Percentiles rank a stretch among this genome's conserved stretches.
These are phyloP conservation scores for Linderina pennispora DNA, from an alignment of 192 early-diverging fungal species.

Conservation along the genomic window DNA sequence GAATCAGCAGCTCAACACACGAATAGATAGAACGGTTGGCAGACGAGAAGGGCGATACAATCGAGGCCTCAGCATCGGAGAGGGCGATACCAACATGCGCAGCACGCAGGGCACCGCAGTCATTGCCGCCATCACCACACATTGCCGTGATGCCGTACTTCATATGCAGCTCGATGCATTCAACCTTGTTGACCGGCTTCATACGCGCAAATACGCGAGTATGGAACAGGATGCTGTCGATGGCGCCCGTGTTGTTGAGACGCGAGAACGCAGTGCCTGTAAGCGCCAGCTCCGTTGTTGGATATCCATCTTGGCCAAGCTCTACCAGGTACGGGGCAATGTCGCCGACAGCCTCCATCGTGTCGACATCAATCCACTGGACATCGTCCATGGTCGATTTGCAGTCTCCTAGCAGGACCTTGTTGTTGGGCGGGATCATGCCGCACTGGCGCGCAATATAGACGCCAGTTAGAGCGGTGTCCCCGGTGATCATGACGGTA, in stretches of 20 bases:
- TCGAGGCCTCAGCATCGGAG: conserved; percentile 72
- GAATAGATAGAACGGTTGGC: conserved; percentile 55
- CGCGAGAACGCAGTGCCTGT: conserved; percentile 63
- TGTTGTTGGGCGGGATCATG: conserved; percentile 29
- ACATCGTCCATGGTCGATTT: conserved; percentile 37
- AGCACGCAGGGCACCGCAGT: conserved; percentile 73
- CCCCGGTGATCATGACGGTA: conserved; percentile 80
- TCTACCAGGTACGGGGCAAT: not conserved
- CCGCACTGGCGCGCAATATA: conserved; percentile 61
- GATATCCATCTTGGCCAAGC: conserved; percentile 2
- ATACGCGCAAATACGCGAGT: conserved; percentile 76
- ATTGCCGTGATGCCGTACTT: conserved; percentile 71
- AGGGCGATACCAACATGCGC: conserved; percentile 76
- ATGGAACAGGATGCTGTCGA: conserved; percentile 53
- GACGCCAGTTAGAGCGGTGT: conserved; percentile 69
- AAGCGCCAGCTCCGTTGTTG: conserved; percentile 56
- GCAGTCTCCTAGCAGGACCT: conserved; percentile 49
- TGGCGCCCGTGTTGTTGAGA: conserved; percentile 43
- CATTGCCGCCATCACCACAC: conserved; percentile 85
- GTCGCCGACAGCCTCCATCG: conserved; percentile 23
- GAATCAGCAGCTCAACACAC: conserved; percentile 64
- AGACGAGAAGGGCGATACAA: conserved; percentile 78
- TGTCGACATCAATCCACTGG: conserved; percentile 57
- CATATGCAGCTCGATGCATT: conserved; percentile 70
- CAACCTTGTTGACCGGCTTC: conserved; percentile 69